A percentile compares a stretch with the other conserved stretches of the same genome.
phyloP scores from a whole-genome alignment of 352 stramenopile genomes.

The Phytophthora megakarya region DNA sequence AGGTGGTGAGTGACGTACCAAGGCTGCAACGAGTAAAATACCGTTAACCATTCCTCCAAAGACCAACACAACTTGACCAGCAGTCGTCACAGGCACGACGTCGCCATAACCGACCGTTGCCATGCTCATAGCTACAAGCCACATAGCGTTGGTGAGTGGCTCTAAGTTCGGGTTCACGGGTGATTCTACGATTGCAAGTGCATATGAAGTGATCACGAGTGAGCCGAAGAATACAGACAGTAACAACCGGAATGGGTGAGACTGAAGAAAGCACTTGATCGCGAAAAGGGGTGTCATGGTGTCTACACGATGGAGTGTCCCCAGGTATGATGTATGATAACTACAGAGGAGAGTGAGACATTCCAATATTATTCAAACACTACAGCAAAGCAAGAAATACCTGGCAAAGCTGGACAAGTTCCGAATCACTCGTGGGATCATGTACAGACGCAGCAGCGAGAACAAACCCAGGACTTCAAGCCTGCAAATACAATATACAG shows the following conservation, averaged over 20 bases:
- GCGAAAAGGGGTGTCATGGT: constrained; percentile 80
- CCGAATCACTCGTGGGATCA: constrained; percentile 73
- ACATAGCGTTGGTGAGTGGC: constrained; percentile 61
- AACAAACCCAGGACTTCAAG: constrained; percentile 74
- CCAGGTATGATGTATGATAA: constrained; percentile 79
- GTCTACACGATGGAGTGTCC: constrained; percentile 74
- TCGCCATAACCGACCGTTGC: constrained; percentile 80
- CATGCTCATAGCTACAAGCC: constrained; percentile 80
- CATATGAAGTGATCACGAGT: constrained; percentile 63
- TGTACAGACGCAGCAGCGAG: constrained; percentile 73
- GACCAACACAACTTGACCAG: constrained; percentile 64
- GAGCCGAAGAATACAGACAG: constrained; percentile 42
- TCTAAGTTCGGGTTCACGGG: constrained; percentile 69
- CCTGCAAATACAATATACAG: constrained; percentile 27
- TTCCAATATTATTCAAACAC: neutral
- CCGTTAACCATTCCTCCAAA: constrained; percentile 70
- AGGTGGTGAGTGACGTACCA: constrained; percentile 42
- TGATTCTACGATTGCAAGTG: constrained; percentile 68
- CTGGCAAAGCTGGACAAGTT: constrained; percentile 80
- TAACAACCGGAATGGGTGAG: constrained; percentile 70
- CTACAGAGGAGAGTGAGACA: constrained; percentile 22
- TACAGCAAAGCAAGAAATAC: constrained; percentile 34
- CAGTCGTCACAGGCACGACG: constrained; percentile 52
- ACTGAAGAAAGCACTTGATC: constrained; percentile 79
- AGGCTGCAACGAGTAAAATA: constrained; percentile 70